Base-by-base conservation (phyloP, 2,329 filamentous ascomycete genomes). In the Graphilbum fragrans region DNA sequence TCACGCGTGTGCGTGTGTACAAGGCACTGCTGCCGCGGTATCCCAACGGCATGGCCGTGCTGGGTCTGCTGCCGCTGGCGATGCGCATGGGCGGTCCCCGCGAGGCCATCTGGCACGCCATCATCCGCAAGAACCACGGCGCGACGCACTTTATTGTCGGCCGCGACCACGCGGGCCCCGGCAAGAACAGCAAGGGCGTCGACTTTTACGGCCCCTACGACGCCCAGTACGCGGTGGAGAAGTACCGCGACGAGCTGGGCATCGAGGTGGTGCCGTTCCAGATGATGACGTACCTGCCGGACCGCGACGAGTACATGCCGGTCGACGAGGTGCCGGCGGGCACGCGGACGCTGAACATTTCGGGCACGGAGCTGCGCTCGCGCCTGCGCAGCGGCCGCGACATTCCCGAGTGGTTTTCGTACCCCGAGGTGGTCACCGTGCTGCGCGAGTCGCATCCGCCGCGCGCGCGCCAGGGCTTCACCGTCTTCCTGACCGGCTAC, bases 191-290 rank as follows among this genome's bases (percentile, higher is more conserved):
- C 72, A 80, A 90, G 67, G 92, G 92, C 45, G 80, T 85, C 55
- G 92, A 98, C 61, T 93, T 95, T 70, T 98, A 98, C 66, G 92
- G 92, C 39, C 88, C 92, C 25, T 98, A 98, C 64, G 92, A 98
- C 57, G 92, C 92, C 12, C 92, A 98, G 71, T 74, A 90, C 57
- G 86, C 88, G 21, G 88, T 98, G 45, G 87, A 95, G 74, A 86
- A 94, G 72, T 94, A 95, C 77, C 82, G 80, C 58, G 79, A 86
- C 51, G 92, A 98, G 75, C 84, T 98, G 47, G 92, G 90, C 55
- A 98, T 98, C 58, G 86, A 95, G 70, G 92, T 98, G 58, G 92
- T 98, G 50, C 87, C 92, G 52, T 98, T 98, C 82, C 90, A 96
- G 72, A 87, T 93, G 78, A 94, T 98, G 82, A 96, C 93, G 49